phyloP scores from a whole-genome alignment of 768 basidiomycete genomes.

The Psilocybe cubensis region DNA sequence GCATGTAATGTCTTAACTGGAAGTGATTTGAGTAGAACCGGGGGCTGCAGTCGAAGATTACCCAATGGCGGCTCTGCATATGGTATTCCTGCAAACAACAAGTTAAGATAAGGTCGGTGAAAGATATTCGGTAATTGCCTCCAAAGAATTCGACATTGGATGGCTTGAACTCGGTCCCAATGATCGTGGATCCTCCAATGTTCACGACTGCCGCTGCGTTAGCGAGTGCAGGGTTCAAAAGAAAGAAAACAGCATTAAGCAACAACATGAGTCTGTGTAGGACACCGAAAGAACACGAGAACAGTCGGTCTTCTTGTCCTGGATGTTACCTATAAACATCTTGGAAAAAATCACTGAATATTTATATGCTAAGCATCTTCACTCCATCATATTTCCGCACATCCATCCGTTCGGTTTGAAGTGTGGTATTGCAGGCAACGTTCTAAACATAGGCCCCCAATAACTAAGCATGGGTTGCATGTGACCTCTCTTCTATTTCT shows the following conservation, averaged over 20 bases:
- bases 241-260: background rate
- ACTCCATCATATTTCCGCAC: background rate
- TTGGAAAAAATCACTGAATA: too few relatives aligned
- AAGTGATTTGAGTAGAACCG: conserved; percentile 42
- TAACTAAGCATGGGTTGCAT: background rate
- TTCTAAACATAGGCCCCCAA: background rate
- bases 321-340: too few relatives aligned
- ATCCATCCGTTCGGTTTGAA: background rate
- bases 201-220: background rate
- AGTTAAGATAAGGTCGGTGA: background rate
- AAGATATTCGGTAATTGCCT: background rate
- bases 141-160: conserved; percentile 12
- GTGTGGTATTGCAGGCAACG: background rate
- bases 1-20: conserved; percentile 40
- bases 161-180: conserved; percentile 1
- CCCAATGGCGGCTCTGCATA: conserved; percentile 56
- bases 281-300: background rate
- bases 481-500: background rate
- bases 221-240: background rate
- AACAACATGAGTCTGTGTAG: background rate
- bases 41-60: conserved; percentile 42
- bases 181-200: background rate
- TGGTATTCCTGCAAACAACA: conserved; percentile 41
- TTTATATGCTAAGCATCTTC: background rate
- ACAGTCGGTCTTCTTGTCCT: too few relatives aligned